Conservation (phyloP, 2,329 filamentous ascomycete genomes). For the Fusarium neocosmosporiellum region DNA sequence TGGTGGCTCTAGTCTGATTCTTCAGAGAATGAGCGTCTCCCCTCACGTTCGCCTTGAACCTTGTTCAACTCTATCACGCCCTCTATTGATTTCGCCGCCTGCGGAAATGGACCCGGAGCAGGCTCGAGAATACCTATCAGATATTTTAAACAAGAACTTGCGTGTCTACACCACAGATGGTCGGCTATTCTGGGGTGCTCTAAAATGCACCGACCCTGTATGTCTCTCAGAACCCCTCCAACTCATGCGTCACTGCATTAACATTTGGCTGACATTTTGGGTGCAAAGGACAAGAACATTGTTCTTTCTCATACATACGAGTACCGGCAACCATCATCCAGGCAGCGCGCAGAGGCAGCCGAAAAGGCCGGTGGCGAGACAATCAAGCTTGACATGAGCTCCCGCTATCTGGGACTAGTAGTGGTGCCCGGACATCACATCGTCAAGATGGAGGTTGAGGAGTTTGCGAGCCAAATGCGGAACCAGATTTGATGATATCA, state of each 20-base stretch:
- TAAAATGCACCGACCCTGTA: slow-evolving; percentile 96
- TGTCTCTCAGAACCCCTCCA: slow-evolving; percentile 44
- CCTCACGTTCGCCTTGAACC: neutral
- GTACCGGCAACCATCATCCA: slow-evolving; percentile 79
- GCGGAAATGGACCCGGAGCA: slow-evolving; percentile 61
- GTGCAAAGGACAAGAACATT: slow-evolving; percentile 81
- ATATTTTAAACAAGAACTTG: slow-evolving; percentile 81
- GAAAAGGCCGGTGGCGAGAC: slow-evolving; percentile 51
- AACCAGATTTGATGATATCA: slow-evolving; percentile 21
- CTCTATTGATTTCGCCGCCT: neutral
- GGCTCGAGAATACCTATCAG: slow-evolving; percentile 67
- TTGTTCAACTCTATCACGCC: neutral
- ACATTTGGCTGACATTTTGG: slow-evolving; percentile 3
- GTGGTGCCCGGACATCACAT: slow-evolving; percentile 91
- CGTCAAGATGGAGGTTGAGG: slow-evolving; percentile 87
- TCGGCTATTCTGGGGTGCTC: slow-evolving; percentile 87
- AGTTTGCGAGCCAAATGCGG: slow-evolving; percentile 69
- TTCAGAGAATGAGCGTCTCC: slow-evolving; percentile 7
- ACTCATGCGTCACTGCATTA: neutral
- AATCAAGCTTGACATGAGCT: slow-evolving; percentile 78
- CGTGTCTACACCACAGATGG: slow-evolving; percentile 84
- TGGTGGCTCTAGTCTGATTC: neutral
- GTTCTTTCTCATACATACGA: slow-evolving; percentile 89
- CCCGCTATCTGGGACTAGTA: slow-evolving; percentile 87
- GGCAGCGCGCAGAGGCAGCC: slow-evolving; percentile 55